These are phyloP conservation scores for Suillus subluteus DNA, from an alignment of 768 basidiomycete species.

Conservation along the genomic window DNA sequence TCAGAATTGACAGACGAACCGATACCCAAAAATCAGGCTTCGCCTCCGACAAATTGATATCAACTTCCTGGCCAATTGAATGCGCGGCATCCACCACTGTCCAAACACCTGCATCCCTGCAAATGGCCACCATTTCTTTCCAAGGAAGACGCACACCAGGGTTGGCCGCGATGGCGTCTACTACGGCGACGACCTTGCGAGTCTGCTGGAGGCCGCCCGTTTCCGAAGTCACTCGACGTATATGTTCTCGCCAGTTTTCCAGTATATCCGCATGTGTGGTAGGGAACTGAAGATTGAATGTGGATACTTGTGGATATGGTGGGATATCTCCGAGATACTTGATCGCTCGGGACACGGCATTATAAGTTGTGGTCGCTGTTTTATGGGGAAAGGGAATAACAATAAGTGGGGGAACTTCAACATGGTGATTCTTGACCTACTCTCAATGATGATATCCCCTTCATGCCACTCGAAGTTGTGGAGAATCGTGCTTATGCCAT, in stretches of 20 bases:
- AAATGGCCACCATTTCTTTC: constrained; percentile 69
- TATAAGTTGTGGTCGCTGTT: constrained; percentile 61
- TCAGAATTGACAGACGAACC: constrained; percentile 41
- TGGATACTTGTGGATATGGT: constrained; percentile 54
- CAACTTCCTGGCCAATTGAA: constrained; percentile 70
- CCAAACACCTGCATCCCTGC: constrained; percentile 61
- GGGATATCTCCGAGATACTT: constrained; percentile 57
- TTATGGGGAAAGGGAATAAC: neutral
- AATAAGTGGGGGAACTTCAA: neutral
- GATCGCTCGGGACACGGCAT: constrained; percentile 52
- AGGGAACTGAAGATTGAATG: constrained; percentile 58
- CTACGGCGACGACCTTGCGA: constrained; percentile 62
- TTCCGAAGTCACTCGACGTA: constrained; percentile 34
- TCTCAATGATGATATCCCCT: constrained; percentile 66
- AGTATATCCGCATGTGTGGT: constrained; percentile 60
- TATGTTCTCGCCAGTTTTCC: constrained; percentile 44
- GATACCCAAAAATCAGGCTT: constrained; percentile 82
- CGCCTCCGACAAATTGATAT: constrained; percentile 56
- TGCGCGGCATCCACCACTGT: constrained; percentile 84
- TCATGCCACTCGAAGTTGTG: constrained; percentile 68
- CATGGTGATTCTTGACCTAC: constrained; percentile 41
- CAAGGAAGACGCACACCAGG: constrained; percentile 72
- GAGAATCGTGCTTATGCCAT: constrained; percentile 61
- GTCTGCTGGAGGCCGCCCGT: constrained; percentile 27
- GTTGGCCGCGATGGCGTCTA: constrained; percentile 66